Base-by-base conservation (phyloP, 1,284 basidiomycete species). In the Puccinia novopanici region DNA sequence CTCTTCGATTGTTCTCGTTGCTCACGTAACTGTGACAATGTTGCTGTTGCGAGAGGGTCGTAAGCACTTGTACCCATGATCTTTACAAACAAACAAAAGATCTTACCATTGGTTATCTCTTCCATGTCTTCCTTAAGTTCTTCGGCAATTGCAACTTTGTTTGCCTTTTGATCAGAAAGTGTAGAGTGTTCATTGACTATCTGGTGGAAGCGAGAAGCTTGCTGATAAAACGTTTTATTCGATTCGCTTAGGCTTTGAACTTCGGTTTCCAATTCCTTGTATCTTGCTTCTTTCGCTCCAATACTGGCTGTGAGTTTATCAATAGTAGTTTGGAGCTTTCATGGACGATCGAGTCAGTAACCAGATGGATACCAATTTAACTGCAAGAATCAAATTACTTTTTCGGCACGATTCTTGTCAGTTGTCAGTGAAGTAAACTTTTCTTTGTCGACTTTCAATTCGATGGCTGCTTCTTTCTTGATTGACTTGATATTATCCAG, bases 401-500 rank as follows among this genome's bases (percentile, higher is more conserved):
- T 92, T 84, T 95, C 93, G 0, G 95, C 90, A 81, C 95, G 92
- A 12, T 90, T 88, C 84, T 96, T 97, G 87, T 99, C 94, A 37
- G 89, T 89, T 57, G 91, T 89, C 52, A 98, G 89, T 42, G 91
- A 90, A 57, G 92, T 89, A 2, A 98, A 89, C 17, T 93, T 90
- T 84, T 94, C 95, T 83, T 93, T 92, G 86, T 98, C 95, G 1
- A 94, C 91, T 86, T 99, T 99, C 80, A 97, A 89, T 82, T 98
- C 95, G 4, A 91, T 89, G 0, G 91, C 89, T 19, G 94, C 91
- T 71, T 99, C 97, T 86, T 99, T 99, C 74, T 93, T 89, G 45
- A 98, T 87, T 40, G 86, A 84, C 85, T 96, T 98, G 87, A 99
- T 98, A 61, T 92, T 91, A 83, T 98, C 94, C 2, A 99, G 89